Percentiles rank a stretch among this genome's conserved stretches.
Conservation (phyloP, 257 asterid species). For the Solanum chiquidenum region DNA sequence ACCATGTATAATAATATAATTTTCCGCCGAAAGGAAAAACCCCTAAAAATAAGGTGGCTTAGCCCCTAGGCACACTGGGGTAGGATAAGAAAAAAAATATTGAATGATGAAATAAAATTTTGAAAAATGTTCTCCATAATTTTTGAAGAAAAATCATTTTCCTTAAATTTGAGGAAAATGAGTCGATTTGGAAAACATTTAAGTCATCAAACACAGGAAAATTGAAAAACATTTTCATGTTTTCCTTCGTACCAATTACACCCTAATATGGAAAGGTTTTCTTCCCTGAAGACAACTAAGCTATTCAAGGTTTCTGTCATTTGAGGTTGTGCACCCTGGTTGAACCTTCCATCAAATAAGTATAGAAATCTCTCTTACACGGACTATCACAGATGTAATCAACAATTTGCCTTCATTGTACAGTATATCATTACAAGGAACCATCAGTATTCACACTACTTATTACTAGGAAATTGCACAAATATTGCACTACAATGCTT, state of each 20-base stretch:
- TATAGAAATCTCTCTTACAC: not conserved
- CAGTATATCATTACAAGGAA: not conserved
- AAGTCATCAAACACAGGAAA: not conserved
- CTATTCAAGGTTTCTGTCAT: not conserved
- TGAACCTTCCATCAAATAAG: not conserved
- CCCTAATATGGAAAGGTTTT: not conserved
- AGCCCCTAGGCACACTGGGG: not conserved
- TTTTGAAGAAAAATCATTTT: too few relatives aligned
- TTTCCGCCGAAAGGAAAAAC: not conserved
- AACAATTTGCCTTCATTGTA: not conserved
- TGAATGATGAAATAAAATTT: too few relatives aligned
- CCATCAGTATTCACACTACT: not conserved
- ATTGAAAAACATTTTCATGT: too few relatives aligned
- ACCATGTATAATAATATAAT: not conserved
- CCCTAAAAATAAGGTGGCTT: not conserved
- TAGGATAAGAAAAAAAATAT: not conserved
- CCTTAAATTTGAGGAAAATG: too few relatives aligned
- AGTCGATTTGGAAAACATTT: too few relatives aligned
- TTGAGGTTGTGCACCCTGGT: not conserved
- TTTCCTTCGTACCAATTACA: too few relatives aligned
- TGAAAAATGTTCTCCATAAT: too few relatives aligned
- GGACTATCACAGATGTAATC: not conserved
- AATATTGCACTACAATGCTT: not conserved
- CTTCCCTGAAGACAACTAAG: not conserved
- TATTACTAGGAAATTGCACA: not conserved